Evolutionary conservation across 2,329 filamentous ascomycete genomes (phyloP).

Genomic region (Fusarium sp.): DNA sequence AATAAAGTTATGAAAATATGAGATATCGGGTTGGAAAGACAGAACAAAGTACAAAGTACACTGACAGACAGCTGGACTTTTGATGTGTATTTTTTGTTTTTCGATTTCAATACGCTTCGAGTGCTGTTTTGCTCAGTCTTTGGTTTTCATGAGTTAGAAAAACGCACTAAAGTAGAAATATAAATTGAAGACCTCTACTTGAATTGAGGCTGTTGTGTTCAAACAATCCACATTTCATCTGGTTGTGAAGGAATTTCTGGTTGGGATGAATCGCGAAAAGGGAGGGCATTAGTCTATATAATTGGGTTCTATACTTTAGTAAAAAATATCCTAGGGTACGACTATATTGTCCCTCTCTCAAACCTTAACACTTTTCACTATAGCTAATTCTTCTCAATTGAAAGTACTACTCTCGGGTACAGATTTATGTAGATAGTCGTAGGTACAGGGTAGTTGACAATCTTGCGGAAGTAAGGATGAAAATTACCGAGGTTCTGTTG

Average conservation of each 20-base stretch:
- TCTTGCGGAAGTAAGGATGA: background rate
- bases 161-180: constrained; percentile 12
- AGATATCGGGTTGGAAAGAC: constrained; percentile 19
- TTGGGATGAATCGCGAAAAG: background rate
- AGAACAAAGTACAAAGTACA: constrained; percentile 31
- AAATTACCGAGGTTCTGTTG: background rate
- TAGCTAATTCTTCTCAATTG: too few relatives aligned
- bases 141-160: background rate
- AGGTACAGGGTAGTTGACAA: background rate
- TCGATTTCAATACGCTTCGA: constrained; percentile 18
- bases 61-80: constrained; percentile 26
- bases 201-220: background rate
- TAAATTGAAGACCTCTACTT: constrained; percentile 13
- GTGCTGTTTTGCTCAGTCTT: constrained; percentile 11
- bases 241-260: background rate
- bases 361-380: too few relatives aligned
- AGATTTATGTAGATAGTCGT: too few relatives aligned
- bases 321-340: background rate
- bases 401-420: too few relatives aligned
- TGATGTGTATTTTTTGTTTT: constrained; percentile 28
- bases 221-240: background rate
- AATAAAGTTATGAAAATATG: constrained; percentile 12
- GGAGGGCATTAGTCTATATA: background rate
- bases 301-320: background rate
- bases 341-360: too few relatives aligned